Conservation (phyloP, 2,329 filamentous ascomycete species). For the Colletotrichum coccodes region DNA sequence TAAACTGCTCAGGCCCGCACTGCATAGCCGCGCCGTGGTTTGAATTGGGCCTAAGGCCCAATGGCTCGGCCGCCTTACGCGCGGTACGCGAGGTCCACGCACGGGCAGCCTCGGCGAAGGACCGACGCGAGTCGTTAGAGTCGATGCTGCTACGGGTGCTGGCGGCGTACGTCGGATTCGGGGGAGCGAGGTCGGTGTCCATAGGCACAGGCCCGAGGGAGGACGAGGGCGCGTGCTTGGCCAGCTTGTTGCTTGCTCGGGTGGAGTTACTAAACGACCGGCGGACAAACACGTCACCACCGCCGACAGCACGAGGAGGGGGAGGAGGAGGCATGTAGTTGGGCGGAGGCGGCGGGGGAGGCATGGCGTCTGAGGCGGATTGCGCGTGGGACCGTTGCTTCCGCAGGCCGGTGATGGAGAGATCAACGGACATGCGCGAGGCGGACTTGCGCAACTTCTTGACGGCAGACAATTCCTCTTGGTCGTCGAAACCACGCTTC, state of each 20-base stretch:
- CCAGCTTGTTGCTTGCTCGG: conserved; percentile 38
- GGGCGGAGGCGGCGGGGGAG: conserved; percentile 37
- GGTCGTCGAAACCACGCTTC: conserved; percentile 53
- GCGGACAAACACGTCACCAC: conserved; percentile 16
- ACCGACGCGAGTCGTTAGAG: conserved; percentile 27
- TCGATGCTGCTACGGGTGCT: conserved; percentile 34
- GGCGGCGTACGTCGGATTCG: conserved; percentile 15
- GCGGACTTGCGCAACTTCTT: conserved; percentile 66
- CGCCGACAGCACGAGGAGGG: conserved; percentile 13
- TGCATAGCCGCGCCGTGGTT: conserved; percentile 59
- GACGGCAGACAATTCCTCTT: conserved; percentile 41
- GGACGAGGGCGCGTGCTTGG: conserved; percentile 37
- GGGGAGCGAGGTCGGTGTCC: conserved; percentile 16
- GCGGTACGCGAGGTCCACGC: conserved; percentile 23
- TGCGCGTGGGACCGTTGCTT: conserved; percentile 38
- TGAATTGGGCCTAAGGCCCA: conserved; percentile 55
- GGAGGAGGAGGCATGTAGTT: conserved; percentile 24
- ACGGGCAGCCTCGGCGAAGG: conserved; percentile 19
- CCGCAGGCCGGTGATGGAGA: conserved; percentile 45
- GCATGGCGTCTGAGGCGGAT: conserved; percentile 38
- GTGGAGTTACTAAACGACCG: conserved; percentile 29
- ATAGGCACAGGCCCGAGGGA: conserved; percentile 9
- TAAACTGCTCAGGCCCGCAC: conserved; percentile 54
- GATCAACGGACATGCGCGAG: conserved; percentile 53
- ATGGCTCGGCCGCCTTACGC: conserved; percentile 33